Base-by-base conservation (phyloP, 179 eudicot species). In the Sideroxylon spinosum region DNA sequence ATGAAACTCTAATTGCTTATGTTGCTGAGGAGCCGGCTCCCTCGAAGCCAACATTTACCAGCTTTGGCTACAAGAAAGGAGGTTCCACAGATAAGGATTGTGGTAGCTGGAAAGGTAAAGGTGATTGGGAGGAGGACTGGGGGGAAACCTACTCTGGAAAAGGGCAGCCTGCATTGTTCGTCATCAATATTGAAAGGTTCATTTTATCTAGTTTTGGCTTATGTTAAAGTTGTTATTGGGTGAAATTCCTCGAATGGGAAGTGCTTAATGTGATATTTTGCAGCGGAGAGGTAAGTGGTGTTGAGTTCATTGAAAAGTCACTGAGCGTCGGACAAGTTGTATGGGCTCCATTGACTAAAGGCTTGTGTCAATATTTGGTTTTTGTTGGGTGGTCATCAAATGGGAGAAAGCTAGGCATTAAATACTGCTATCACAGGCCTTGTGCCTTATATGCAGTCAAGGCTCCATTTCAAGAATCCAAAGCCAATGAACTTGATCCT, bases 81-180 rank as follows among this genome's bases (percentile, higher is more conserved):
- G 84, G 82, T 70, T 83, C 94, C 23, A 67, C 82, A 64, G 93
- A 90, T 44, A 90, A 91, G 76, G 95, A 93, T 74, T 78, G 81
- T 80, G 89, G 86, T 82, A 92, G 84, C 88, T 95, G 98, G 99
- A 93, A 91, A 88, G 98, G 95, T 79, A 89, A 88, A 82, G 98
- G 98, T 73, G 92, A 87, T 28, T 93, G 90, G 91, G 95, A 90
- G 78, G 99, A 95, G 74, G 91, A 86, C 62, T 95, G 99, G 99
- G 99, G 98, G 60, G 99, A 95, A 84, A 81, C 94, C 59, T 95
- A 95, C 74, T 87, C 80, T 79, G 93, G 94, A 44, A 93, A 93
- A 86, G 87, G 96, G 81, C 88, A 90, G 81, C 95, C 99, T 72
- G 92, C 92, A 11, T 84, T 92, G 63, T 95, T 92, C 78, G 99